phyloP scores from a whole-genome alignment of 768 basidiomycete species.

The Trametes cinnabarina region DNA sequence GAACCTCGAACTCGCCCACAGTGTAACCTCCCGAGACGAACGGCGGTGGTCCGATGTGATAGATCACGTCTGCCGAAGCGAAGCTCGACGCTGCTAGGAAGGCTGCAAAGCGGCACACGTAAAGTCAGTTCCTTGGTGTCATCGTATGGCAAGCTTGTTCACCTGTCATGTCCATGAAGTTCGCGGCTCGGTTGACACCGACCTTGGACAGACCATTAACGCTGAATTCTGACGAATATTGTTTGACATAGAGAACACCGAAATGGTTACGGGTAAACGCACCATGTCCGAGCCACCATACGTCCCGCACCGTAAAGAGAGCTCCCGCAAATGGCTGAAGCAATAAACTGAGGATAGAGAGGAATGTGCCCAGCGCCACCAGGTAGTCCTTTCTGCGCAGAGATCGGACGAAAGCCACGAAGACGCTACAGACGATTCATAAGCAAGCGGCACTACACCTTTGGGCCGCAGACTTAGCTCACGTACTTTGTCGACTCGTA shows the following conservation, averaged over 20 bases:
- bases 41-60: conserved; percentile 43
- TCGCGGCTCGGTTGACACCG: conserved; percentile 43
- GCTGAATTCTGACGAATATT: conserved; percentile 33
- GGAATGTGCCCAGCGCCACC: conserved; percentile 47
- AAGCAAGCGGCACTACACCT: too few species aligned
- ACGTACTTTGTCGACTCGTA: background rate
- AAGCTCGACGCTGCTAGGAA: conserved; percentile 56
- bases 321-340: conserved; percentile 56
- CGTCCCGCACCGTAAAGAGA: conserved; percentile 46
- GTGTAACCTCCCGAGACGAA: conserved; percentile 48
- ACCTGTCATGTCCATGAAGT: conserved; percentile 51
- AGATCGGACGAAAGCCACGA: background rate
- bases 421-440: background rate
- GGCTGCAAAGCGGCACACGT: conserved; percentile 31
- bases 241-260: too few species aligned
- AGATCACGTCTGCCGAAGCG: conserved; percentile 48
- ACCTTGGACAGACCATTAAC: conserved; percentile 39
- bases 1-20: conserved; percentile 45
- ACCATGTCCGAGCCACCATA: conserved; percentile 45
- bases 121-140: background rate
- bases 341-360: conserved; percentile 45
- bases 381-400: conserved; percentile 17
- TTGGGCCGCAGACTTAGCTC: background rate
- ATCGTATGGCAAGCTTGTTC: conserved; percentile 4
- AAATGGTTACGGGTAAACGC: conserved; percentile 5